Evolutionary conservation across 495 filamentous ascomycete species (phyloP).

Genomic region (Hypoxylon perforatum): DNA sequence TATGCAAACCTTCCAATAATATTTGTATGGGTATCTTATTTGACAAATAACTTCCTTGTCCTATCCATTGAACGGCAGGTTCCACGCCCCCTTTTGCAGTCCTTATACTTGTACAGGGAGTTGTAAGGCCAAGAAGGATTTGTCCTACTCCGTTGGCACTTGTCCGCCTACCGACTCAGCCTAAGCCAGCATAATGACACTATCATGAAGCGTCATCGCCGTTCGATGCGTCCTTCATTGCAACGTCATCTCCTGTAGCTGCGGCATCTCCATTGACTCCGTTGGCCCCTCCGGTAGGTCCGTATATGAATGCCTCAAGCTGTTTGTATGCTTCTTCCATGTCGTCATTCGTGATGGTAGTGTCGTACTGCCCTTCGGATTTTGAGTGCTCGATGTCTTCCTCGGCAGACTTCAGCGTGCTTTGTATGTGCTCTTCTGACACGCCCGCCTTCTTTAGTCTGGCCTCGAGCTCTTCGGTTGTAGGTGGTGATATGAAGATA

Average conservation of each 20-base stretch:
- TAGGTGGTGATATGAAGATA: constrained; percentile 77
- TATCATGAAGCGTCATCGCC: constrained; percentile 19
- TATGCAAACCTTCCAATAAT: too few species aligned
- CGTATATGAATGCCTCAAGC: constrained; percentile 33
- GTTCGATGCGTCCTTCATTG: constrained; percentile 28
- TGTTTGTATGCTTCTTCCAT: constrained; percentile 68
- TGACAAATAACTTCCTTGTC: too few species aligned
- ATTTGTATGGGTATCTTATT: too few species aligned
- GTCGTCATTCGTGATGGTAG: constrained; percentile 77
- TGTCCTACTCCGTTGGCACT: too few species aligned
- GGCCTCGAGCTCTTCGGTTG: constrained; percentile 69
- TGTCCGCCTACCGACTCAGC: too few species aligned
- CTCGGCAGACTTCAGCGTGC: constrained; percentile 69
- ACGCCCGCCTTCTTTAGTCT: constrained; percentile 70
- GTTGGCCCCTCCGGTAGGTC: constrained; percentile 7
- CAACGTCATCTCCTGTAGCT: constrained; percentile 18
- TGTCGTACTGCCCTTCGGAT: constrained; percentile 71
- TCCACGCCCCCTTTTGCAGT: too few species aligned
- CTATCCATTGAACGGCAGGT: too few species aligned
- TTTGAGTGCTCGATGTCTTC: constrained; percentile 73
- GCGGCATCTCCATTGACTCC: constrained; percentile 21
- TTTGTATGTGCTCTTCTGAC: constrained; percentile 70
- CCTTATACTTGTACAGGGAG: too few species aligned
- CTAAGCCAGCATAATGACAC: not conserved
- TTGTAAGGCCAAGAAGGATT: too few species aligned